A percentile compares a stretch with the other conserved stretches of the same genome.
These are phyloP conservation scores for Coemansia sp. DNA, from an alignment of 192 early-diverging fungal species.

Conservation along the genomic window DNA sequence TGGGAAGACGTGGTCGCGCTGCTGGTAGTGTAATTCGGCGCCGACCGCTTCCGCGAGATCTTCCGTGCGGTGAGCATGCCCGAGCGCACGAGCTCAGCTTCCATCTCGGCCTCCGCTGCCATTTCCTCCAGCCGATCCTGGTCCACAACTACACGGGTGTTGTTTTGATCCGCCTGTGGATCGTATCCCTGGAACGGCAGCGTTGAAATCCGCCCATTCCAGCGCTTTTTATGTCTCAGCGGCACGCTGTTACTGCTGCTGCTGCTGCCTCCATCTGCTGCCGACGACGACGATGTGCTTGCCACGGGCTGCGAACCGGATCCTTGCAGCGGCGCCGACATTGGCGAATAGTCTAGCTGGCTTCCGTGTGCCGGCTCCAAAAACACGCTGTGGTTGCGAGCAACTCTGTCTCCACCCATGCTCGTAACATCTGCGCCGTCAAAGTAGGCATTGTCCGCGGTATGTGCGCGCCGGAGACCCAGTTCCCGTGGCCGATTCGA, in stretches of 20 bases:
- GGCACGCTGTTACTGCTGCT: background rate
- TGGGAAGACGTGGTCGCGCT: background rate
- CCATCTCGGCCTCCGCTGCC: slow-evolving; percentile 46
- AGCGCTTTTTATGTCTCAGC: slow-evolving; percentile 24
- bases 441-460: slow-evolving; percentile 39
- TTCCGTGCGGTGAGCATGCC: slow-evolving; percentile 35
- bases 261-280: background rate
- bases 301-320: background rate
- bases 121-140: slow-evolving; percentile 33
- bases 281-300: background rate
- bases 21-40: slow-evolving; percentile 3
- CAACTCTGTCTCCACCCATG: background rate
- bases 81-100: slow-evolving; percentile 44
- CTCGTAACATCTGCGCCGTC: background rate
- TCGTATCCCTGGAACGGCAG: slow-evolving; percentile 48
- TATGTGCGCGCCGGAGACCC: slow-evolving; percentile 22
- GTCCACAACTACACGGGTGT: slow-evolving; percentile 15
- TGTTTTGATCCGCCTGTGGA: slow-evolving; percentile 15
- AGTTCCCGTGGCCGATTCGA: background rate
- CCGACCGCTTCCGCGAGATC: slow-evolving; percentile 16
- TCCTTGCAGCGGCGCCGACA: background rate
- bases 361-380: background rate
- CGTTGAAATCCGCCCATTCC: slow-evolving; percentile 46
- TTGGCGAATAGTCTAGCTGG: slow-evolving; percentile 4
- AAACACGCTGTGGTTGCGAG: slow-evolving; percentile 33